Evolutionary conservation across 768 basidiomycete species (phyloP).

Genomic region (Glaciozyma antarctica): DNA sequence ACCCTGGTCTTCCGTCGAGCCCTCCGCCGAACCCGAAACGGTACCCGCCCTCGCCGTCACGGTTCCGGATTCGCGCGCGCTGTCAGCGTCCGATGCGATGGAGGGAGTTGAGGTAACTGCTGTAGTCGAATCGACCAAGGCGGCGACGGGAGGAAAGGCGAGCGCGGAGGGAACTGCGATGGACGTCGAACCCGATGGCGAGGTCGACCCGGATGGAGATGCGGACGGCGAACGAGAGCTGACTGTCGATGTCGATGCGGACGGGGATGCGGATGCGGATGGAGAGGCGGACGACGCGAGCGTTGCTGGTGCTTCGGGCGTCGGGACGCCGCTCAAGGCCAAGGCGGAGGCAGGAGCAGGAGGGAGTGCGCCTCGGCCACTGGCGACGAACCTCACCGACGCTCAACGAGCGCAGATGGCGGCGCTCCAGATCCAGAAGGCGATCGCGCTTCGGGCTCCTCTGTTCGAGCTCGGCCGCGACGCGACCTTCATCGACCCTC

Average conservation of each 20-base stretch:
- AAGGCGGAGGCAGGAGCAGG: conserved; percentile 8
- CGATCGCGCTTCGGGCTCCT: conserved; percentile 28
- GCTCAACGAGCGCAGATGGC: conserved; percentile 1
- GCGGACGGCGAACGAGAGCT: conserved; percentile 18
- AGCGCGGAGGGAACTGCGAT: conserved; percentile 44
- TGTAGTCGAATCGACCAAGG: neutral
- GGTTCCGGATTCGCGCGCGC: neutral
- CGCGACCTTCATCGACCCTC: conserved; percentile 23
- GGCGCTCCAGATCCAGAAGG: conserved; percentile 18
- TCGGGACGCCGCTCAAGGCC: neutral
- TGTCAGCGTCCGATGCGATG: neutral
- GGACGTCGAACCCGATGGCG: conserved; percentile 39
- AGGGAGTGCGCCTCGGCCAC: neutral
- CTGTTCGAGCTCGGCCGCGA: conserved; percentile 26
- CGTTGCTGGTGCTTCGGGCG: conserved; percentile 1
- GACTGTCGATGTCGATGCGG: conserved; percentile 1
- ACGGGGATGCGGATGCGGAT: conserved; percentile 9
- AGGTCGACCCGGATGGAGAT: conserved; percentile 40
- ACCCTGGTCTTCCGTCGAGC: conserved; percentile 51
- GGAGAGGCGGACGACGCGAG: conserved; percentile 29
- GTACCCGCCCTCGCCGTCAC: neutral
- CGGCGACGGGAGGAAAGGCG: conserved; percentile 33
- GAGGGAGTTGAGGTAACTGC: neutral
- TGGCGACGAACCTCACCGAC: neutral
- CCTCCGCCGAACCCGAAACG: neutral